A percentile compares a stretch with the other conserved stretches of the same genome.
phyloP scores from a whole-genome alignment of 1,284 basidiomycete species.

The Puccinia novopanici region DNA sequence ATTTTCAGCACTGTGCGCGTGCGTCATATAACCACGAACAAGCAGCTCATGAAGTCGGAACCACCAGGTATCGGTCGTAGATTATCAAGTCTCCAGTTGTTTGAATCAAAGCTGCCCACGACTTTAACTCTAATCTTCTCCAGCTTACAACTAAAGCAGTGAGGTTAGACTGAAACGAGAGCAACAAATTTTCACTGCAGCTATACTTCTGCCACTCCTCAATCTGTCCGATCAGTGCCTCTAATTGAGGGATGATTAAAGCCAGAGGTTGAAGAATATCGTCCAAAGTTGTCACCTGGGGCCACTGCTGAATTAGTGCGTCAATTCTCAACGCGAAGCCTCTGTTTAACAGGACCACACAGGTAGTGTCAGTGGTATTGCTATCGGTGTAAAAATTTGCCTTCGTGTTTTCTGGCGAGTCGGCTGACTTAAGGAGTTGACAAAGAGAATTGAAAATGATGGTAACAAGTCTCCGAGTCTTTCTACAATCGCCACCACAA shows the following conservation, averaged over 20 bases:
- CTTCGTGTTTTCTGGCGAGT: too few relatives aligned
- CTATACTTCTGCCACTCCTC: too few relatives aligned
- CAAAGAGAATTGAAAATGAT: slow-evolving; percentile 22
- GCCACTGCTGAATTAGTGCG: slow-evolving; percentile 72
- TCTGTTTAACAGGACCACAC: slow-evolving; percentile 15
- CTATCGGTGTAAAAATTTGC: too few relatives aligned
- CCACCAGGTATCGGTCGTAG: slow-evolving; percentile 80
- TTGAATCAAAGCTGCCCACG: slow-evolving; percentile 81
- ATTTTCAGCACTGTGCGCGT: too few relatives aligned
- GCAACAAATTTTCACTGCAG: too few relatives aligned
- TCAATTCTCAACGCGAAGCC: slow-evolving; percentile 13
- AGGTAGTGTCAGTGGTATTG: slow-evolving; percentile 32
- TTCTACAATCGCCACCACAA: slow-evolving; percentile 28
- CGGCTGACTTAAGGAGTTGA: too few relatives aligned
- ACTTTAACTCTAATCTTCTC: slow-evolving; percentile 82
- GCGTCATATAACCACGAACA: slow-evolving; percentile 66
- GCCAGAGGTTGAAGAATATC: too few relatives aligned
- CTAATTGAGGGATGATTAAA: too few relatives aligned
- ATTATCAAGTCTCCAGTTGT: slow-evolving; percentile 68
- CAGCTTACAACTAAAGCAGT: too few relatives aligned
- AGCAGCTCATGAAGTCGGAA: slow-evolving; percentile 83
- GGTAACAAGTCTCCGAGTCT: slow-evolving; percentile 30
- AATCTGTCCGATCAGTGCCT: too few relatives aligned
- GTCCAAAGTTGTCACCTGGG: too few relatives aligned
- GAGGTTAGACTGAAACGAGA: too few relatives aligned